Conservation (phyloP, 768 basidiomycete species). For the Mycena pura region DNA sequence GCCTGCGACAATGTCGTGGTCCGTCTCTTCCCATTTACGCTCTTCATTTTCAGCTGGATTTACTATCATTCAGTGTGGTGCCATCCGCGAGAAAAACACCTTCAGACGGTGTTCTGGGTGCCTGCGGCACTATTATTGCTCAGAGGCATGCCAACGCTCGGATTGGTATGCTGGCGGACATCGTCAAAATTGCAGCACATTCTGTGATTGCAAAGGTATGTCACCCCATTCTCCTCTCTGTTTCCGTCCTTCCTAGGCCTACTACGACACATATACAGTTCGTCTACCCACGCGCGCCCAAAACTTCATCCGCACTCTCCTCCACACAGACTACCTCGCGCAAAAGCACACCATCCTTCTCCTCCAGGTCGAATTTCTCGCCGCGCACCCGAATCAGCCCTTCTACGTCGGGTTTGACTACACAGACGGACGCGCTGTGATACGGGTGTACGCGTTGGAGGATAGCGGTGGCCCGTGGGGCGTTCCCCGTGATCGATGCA, state of each 20-base stretch:
- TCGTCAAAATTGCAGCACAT: background rate
- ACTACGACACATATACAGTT: background rate
- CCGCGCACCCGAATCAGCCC: background rate
- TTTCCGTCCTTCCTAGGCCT: background rate
- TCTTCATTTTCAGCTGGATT: background rate
- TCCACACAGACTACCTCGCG: background rate
- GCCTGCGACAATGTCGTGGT: slow-evolving; percentile 10
- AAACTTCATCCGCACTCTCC: slow-evolving; percentile 1
- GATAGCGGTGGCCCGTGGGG: slow-evolving; percentile 1
- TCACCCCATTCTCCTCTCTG: background rate
- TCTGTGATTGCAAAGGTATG: slow-evolving; percentile 2
- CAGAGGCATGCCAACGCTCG: slow-evolving; percentile 6
- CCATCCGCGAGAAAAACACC: background rate
- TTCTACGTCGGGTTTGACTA: slow-evolving; percentile 14
- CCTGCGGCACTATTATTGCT: slow-evolving; percentile 3
- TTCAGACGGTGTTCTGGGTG: slow-evolving; percentile 5
- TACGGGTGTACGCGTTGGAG: background rate
- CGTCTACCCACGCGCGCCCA: background rate
- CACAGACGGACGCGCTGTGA: background rate
- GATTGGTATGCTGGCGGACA: slow-evolving; percentile 8
- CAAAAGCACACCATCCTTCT: background rate
- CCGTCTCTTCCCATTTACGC: background rate
- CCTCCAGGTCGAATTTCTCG: background rate
- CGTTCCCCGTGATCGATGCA: background rate
- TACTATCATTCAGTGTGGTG: slow-evolving; percentile 1